Base-by-base conservation (phyloP, 1,139 yeast genomes). In the Debaryomycetaceae sp. region DNA sequence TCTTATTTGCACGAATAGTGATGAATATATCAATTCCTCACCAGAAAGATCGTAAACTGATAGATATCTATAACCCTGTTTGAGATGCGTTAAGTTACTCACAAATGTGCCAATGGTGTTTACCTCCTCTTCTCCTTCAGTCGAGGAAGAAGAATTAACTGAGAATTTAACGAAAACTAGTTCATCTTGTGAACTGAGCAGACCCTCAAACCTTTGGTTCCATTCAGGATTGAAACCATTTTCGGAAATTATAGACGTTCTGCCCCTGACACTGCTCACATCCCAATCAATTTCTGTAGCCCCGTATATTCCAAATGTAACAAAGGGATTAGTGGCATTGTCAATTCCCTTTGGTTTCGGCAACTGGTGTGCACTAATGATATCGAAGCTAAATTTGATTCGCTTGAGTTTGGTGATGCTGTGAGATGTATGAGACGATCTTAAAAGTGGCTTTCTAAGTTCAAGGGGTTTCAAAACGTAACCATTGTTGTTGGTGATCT, bases 191-290 rank as follows among this genome's bases (percentile, higher is more conserved):
- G 78, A 65, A 2, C 62, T 60, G 8, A 84, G 57, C 0, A 57
- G 60, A 1, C 87, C 76, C 23, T 64, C 57, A 49, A 83, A 75
- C 5, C 59, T 61, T 41, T 78, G 72, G 53, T 84, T 80, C 97
- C 97, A 90, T 2, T 76, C 66, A 0, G 98, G 97, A 60, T 87
- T 90, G 63, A 87, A 89, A 0, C 97, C 97, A 62, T 90, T 89
- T 43, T 76, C 75, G 17, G 58, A 46, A 4, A 80, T 69, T 4
- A 68, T 57, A 5, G 61, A 50, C 0, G 88, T 76, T 43, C 62
- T 56, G 6, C 49, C 49, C 4, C 33, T 45, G 23, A 49, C 37
- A 7, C 54, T 45, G 0, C 45, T 45, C 0, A 46, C 36, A 34
- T 57, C 60, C 69, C 68, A 68, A 3, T 56, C 49, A 1, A 66